Conservation (phyloP, 116 monocot genomes). For the Zostera marina region DNA sequence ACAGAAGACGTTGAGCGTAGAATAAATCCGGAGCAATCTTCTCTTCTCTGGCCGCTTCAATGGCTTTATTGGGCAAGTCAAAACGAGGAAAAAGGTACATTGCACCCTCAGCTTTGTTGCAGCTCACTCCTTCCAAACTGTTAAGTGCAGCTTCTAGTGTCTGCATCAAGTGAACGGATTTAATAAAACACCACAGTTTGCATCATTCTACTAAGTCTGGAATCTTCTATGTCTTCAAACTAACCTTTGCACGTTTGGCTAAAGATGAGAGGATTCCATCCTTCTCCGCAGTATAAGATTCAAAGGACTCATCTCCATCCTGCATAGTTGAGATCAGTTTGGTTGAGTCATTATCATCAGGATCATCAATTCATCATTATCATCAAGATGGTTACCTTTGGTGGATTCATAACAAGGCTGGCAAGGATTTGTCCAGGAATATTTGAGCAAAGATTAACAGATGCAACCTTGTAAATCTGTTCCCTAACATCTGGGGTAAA, state of each 20-base stretch:
- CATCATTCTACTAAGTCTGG: too few relatives aligned
- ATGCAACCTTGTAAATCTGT: conserved; percentile 94
- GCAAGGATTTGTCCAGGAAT: conserved; percentile 90
- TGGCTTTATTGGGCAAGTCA: conserved; percentile 54
- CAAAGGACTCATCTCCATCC: conserved; percentile 82
- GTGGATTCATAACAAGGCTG: conserved; percentile 95
- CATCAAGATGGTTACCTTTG: conserved; percentile 37
- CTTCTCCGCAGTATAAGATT: conserved; percentile 50
- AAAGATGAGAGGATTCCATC: conserved; percentile 66
- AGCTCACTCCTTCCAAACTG: conserved; percentile 84
- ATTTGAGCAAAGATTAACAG: conserved; percentile 96
- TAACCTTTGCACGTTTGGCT: conserved; percentile 74
- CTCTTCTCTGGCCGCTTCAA: conserved; percentile 54
- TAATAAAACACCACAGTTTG: too few relatives aligned
- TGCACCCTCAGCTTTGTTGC: conserved; percentile 92
- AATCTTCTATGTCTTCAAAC: background rate
- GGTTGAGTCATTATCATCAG: too few relatives aligned
- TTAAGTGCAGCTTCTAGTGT: conserved; percentile 79
- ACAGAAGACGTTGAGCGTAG: conserved; percentile 63
- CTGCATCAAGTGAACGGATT: conserved; percentile 18
- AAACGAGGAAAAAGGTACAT: conserved; percentile 94
- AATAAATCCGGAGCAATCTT: conserved; percentile 53
- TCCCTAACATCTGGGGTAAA: conserved; percentile 71
- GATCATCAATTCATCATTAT: too few relatives aligned
- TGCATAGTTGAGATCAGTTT: conserved; percentile 11